Percentiles rank a stretch among this genome's conserved stretches.
Conservation (phyloP, 306 rosid species). For the Castanopsis chinensis region DNA sequence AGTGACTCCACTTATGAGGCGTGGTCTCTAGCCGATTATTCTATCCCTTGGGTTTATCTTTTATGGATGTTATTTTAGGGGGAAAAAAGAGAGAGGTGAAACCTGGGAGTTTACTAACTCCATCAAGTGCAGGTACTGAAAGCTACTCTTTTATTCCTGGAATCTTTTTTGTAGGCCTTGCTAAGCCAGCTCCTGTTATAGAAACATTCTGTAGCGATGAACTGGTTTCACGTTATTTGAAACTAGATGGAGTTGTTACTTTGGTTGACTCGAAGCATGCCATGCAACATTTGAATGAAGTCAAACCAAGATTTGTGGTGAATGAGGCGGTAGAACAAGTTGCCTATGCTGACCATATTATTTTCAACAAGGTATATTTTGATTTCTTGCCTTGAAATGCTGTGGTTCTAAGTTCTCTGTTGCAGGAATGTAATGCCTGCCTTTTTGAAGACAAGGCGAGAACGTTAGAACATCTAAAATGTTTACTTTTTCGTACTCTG, state of each 20-base stretch:
- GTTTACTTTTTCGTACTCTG: no score
- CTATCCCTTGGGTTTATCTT: no score
- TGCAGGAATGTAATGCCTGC: no score
- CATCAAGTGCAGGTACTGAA: neutral
- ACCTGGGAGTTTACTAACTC: neutral
- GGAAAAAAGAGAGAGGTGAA: neutral
- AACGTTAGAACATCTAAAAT: no score
- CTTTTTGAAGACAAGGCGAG: no score
- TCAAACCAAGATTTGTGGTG: slow-evolving; percentile 93
- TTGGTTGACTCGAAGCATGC: slow-evolving; percentile 90
- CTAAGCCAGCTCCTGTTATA: slow-evolving; percentile 89
- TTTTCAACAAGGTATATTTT: slow-evolving; percentile 73
- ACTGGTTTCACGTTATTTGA: slow-evolving; percentile 60
- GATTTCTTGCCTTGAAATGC: slow-evolving; percentile 9
- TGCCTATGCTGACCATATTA: slow-evolving; percentile 88
- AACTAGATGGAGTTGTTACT: slow-evolving; percentile 93
- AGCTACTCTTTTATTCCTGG: neutral
- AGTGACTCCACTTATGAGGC: no score
- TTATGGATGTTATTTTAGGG: neutral
- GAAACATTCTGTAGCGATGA: slow-evolving; percentile 85
- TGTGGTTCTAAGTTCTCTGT: neutral
- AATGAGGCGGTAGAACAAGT: slow-evolving; percentile 94
- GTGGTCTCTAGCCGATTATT: no score
- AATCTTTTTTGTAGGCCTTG: slow-evolving; percentile 61
- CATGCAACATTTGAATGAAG: slow-evolving; percentile 74